A percentile compares a stretch with the other conserved stretches of the same genome.
Evolutionary conservation across 257 asterid species (phyloP).

Genomic region (Penstemon barbatus): DNA sequence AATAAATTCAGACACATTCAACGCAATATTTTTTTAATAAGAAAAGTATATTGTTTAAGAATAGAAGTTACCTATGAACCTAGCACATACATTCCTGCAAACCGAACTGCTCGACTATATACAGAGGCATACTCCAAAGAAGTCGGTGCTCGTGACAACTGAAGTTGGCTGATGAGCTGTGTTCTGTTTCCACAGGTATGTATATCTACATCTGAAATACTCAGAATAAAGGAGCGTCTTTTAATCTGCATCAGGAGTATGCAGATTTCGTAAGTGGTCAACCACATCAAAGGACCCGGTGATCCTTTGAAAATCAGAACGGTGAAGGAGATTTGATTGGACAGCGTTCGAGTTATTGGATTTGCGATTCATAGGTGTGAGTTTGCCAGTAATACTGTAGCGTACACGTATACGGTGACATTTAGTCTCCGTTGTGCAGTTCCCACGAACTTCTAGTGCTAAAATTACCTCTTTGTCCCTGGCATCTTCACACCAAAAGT

Average conservation of each 20-base stretch:
- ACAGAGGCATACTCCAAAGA: not conserved
- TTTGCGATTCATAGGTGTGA: conserved; percentile 45
- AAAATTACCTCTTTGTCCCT: conserved; percentile 88
- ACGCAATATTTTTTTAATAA: conserved; percentile 9
- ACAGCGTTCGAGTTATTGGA: conserved; percentile 29
- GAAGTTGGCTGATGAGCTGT: not conserved
- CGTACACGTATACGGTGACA: conserved; percentile 79
- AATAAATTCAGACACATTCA: not conserved
- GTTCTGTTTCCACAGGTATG: not conserved
- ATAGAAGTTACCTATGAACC: not conserved
- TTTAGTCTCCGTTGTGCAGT: conserved; percentile 56
- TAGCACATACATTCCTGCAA: not conserved
- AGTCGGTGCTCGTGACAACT: not conserved
- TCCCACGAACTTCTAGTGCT: conserved; percentile 54
- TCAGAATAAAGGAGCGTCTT: not conserved
- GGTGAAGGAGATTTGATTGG: conserved; percentile 61
- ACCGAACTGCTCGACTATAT: conserved; percentile 7
- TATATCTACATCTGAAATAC: not conserved
- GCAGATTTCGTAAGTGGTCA: conserved; percentile 59
- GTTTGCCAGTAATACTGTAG: conserved; percentile 68
- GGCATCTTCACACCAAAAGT: conserved; percentile 91
- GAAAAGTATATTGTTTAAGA: conserved; percentile 5
- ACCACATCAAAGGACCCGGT: conserved; percentile 65
- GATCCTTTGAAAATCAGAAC: conserved; percentile 61
- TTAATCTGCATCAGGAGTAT: conserved; percentile 51